These are phyloP conservation scores for Vitis hybrid DNA, from an alignment of 177 flowering plant genomes.

Conservation along the genomic window DNA sequence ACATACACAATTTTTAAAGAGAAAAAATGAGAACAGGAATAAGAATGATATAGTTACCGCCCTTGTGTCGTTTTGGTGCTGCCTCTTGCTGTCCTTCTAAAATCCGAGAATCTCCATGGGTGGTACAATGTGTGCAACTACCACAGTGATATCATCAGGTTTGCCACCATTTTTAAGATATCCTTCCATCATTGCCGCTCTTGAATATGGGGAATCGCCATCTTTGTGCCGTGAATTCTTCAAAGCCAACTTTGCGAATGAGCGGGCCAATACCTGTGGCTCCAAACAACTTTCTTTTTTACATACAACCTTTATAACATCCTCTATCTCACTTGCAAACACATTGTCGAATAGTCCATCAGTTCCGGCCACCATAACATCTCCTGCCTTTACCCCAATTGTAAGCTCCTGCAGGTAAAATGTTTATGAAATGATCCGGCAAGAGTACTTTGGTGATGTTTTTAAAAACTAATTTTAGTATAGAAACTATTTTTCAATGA, in stretches of 20 bases:
- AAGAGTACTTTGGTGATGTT: no score
- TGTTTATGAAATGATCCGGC: no score
- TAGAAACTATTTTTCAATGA: no score
- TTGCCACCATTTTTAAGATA: background rate
- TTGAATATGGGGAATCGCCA: slow-evolving; percentile 1
- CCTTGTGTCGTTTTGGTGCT: no score
- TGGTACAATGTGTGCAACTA: background rate
- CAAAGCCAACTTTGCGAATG: background rate
- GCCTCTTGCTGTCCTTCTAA: no score
- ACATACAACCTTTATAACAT: background rate
- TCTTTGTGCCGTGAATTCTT: slow-evolving; percentile 4
- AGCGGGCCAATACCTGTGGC: background rate
- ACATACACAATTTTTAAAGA: no score
- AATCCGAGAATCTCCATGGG: no score
- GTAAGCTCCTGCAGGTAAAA: background rate
- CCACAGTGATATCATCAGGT: slow-evolving; percentile 13
- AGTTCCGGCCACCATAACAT: slow-evolving; percentile 8
- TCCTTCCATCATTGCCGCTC: background rate
- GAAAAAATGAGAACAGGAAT: no score
- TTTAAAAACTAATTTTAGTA: no score
- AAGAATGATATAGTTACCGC: no score
- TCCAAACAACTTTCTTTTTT: background rate
- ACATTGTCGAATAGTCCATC: slow-evolving; percentile 18
- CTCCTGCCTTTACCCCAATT: slow-evolving; percentile 5
- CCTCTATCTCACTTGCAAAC: background rate